Percentiles rank a stretch among this genome's conserved stretches.
Conservation (phyloP, 192 early-diverging fungal species). For the Lobulomyces angularis region DNA sequence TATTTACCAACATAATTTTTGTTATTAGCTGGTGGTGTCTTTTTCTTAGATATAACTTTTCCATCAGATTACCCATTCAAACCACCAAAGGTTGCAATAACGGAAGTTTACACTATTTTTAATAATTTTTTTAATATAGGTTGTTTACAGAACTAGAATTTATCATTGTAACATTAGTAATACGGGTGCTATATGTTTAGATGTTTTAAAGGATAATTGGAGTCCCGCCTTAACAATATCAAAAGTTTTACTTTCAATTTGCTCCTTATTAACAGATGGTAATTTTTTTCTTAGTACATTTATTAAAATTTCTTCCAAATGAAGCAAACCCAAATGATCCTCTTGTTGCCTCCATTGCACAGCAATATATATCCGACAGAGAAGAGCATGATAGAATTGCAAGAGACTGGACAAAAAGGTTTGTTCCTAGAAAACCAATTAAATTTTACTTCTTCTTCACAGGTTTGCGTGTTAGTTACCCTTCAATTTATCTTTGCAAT, state of each 20-base stretch:
- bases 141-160: constrained; percentile 81
- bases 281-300: constrained; percentile 25
- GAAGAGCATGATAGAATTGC: constrained; percentile 80
- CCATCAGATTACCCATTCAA: constrained; percentile 93
- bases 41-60: constrained; percentile 87
- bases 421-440: constrained; percentile 27
- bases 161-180: constrained; percentile 97
- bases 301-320: too few species aligned
- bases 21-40: constrained; percentile 62
- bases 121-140: constrained; percentile 23
- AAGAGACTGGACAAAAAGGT: constrained; percentile 87
- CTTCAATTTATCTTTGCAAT: too few species aligned
- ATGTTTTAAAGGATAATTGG: constrained; percentile 97
- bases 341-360: constrained; percentile 78
- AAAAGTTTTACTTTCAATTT: constrained; percentile 90
- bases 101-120: constrained; percentile 6
- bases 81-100: constrained; percentile 64
- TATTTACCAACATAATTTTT: neutral
- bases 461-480: too few species aligned
- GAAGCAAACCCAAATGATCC: constrained; percentile 58
- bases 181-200: constrained; percentile 82
- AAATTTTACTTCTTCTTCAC: neutral
- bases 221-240: constrained; percentile 88
- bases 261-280: constrained; percentile 83
- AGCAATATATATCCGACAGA: constrained; percentile 72